These are phyloP conservation scores for Clarireedia sp. DNA, from an alignment of 2,329 filamentous ascomycete species.

Conservation along the genomic window DNA sequence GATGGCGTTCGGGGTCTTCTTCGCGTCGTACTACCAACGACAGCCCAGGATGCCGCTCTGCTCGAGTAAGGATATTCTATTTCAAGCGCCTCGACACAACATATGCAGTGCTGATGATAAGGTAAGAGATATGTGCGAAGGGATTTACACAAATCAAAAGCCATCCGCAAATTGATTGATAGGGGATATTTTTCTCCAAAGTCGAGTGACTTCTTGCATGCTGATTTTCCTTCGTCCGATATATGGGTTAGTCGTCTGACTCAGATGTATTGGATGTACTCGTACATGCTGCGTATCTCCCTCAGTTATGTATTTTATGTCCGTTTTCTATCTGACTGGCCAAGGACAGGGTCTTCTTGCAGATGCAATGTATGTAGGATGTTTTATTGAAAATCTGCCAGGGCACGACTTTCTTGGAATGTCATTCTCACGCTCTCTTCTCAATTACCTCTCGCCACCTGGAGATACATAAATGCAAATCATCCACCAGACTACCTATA, in stretches of 20 bases:
- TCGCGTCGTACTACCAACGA: neutral
- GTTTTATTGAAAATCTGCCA: neutral
- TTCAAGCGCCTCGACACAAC: neutral
- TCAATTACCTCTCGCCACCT: neutral
- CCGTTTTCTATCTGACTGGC: no score
- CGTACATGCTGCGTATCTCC: neutral
- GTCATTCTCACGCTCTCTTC: neutral
- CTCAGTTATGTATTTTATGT: neutral
- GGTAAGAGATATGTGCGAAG: neutral
- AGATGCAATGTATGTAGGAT: slow-evolving; percentile 1
- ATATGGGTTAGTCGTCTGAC: slow-evolving; percentile 5
- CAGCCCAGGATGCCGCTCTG: neutral
- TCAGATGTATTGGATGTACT: neutral
- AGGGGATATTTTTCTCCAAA: neutral
- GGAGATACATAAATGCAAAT: neutral
- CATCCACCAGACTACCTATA: no score
- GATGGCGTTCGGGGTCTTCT: slow-evolving; percentile 7
- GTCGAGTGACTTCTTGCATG: slow-evolving; percentile 11
- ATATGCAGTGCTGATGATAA: neutral
- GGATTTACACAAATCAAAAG: neutral
- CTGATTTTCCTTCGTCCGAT: slow-evolving; percentile 6
- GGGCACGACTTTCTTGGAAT: neutral
- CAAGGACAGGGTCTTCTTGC: neutral
- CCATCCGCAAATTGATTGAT: neutral
- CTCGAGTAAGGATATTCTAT: neutral